phyloP scores from a whole-genome alignment of 305 asterid genomes.

The Solanum hybrid region DNA sequence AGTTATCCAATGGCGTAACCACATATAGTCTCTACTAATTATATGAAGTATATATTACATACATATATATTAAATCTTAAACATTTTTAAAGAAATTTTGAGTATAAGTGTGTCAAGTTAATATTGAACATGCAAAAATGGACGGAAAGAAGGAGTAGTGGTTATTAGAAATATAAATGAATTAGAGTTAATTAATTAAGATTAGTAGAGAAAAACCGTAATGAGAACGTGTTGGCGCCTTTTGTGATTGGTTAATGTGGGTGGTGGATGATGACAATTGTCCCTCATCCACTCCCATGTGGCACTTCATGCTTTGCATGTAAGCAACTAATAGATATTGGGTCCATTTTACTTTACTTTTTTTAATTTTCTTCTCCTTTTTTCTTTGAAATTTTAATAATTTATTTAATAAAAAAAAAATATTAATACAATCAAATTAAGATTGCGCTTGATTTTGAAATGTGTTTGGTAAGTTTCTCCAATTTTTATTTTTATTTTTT shows the following conservation, averaged over 20 bases:
- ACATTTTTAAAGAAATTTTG: too few relatives aligned
- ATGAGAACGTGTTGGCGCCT: constrained; percentile 39
- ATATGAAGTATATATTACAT: too few relatives aligned
- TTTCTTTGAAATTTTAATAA: neutral
- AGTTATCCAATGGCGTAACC: neutral
- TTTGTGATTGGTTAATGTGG: constrained; percentile 15
- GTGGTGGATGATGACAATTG: constrained; percentile 29
- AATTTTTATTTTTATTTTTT: neutral
- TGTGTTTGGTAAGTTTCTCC: neutral
- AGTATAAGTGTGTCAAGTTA: too few relatives aligned
- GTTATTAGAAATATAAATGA: neutral
- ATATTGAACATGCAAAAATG: neutral
- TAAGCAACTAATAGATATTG: constrained; percentile 5
- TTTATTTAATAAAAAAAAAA: neutral
- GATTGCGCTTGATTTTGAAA: neutral
- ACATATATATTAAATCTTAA: too few relatives aligned
- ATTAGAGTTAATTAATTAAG: constrained; percentile 4
- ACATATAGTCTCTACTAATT: too few relatives aligned
- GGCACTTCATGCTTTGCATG: constrained; percentile 37
- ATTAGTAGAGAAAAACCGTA: neutral
- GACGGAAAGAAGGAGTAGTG: neutral
- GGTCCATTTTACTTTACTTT: neutral
- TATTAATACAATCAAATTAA: neutral
- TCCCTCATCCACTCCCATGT: constrained; percentile 24
- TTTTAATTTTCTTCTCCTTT: neutral